phyloP scores from a whole-genome alignment of 768 basidiomycete genomes.

The Calocybe gangraenosa region DNA sequence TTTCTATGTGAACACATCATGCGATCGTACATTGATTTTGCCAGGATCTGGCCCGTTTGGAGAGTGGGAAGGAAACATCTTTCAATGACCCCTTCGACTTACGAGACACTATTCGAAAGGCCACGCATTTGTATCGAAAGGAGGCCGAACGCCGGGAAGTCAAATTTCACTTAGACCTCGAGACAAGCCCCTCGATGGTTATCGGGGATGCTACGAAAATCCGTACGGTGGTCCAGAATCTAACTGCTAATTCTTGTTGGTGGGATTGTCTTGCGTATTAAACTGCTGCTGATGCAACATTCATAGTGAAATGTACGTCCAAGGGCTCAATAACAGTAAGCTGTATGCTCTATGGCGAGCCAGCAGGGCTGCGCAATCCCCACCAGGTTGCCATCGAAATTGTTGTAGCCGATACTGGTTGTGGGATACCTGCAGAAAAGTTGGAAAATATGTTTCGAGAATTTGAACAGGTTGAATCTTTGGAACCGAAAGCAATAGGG shows the following conservation, averaged over 20 bases:
- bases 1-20: no score
- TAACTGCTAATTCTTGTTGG: conserved; percentile 72
- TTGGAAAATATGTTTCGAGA: conserved; percentile 76
- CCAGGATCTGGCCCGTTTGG: conserved; percentile 71
- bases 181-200: conserved; percentile 51
- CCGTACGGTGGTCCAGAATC: conserved; percentile 70
- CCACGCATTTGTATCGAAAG: conserved; percentile 55
- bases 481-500: conserved; percentile 30
- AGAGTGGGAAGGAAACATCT: conserved; percentile 69
- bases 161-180: conserved; percentile 52
- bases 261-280: no score
- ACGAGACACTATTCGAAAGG: conserved; percentile 53
- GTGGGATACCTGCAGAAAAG: conserved; percentile 62
- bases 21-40: no score
- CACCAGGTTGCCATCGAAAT: conserved; percentile 62
- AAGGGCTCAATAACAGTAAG: conserved; percentile 57
- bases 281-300: no score
- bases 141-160: conserved; percentile 65
- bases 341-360: conserved; percentile 49
- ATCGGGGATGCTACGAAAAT: conserved; percentile 75
- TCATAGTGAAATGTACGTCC: conserved; percentile 66
- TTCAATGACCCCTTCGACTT: conserved; percentile 78
- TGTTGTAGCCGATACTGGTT: conserved; percentile 66
- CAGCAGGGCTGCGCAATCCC: conserved; percentile 40
- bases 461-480: conserved; percentile 70